phyloP scores from a whole-genome alignment of 352 stramenopile species.

The Pythium coloratum region DNA sequence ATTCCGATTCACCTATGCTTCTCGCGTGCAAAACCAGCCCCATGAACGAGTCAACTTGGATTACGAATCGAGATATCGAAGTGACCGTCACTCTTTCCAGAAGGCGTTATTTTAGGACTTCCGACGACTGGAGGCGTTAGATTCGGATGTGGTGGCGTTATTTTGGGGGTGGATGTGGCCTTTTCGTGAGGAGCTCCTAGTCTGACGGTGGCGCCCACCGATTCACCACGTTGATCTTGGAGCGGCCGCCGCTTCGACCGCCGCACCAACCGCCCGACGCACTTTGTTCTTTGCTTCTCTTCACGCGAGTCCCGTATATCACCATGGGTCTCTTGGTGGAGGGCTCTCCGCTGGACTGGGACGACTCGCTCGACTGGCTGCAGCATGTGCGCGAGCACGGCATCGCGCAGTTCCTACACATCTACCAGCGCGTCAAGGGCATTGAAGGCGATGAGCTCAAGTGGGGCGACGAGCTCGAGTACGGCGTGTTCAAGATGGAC shows the following conservation, averaged over 20 bases:
- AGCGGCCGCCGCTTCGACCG: neutral
- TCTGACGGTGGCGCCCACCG: neutral
- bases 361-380: conserved; percentile 94
- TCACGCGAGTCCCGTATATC: neutral
- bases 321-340: conserved; percentile 88
- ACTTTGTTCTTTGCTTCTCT: neutral
- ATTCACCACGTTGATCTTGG: neutral
- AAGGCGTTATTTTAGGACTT: neutral
- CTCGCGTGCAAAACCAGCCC: neutral
- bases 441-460: conserved; percentile 95
- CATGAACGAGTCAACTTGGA: neutral
- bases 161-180: neutral
- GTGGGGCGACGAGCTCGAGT: conserved; percentile 99
- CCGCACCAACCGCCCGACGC: neutral
- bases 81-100: neutral
- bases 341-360: conserved; percentile 95
- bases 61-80: neutral
- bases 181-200: neutral
- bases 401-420: conserved; percentile 97
- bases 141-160: neutral
- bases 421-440: conserved; percentile 95
- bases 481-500: conserved; percentile 97
- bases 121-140: conserved; percentile 4
- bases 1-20: neutral
- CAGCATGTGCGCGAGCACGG: conserved; percentile 94